These are phyloP conservation scores for Galium porrigens DNA, from an alignment of 305 asterid species.

Conservation along the genomic window DNA sequence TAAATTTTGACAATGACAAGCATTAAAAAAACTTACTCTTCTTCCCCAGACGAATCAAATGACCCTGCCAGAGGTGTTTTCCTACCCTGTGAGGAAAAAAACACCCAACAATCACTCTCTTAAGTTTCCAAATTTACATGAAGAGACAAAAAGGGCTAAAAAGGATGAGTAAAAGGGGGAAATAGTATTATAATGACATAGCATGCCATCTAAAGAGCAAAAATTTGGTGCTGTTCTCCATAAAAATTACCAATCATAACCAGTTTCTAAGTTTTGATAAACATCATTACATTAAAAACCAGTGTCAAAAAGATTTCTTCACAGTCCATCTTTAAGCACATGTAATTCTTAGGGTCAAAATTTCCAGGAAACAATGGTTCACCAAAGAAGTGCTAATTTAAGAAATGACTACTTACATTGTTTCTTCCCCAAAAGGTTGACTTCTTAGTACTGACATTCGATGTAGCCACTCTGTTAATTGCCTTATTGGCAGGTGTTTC, in stretches of 20 bases:
- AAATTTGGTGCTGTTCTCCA: neutral
- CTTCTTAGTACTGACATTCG: constrained; percentile 49
- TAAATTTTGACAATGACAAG: neutral
- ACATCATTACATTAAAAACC: neutral
- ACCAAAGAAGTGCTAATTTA: neutral
- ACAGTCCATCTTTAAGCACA: neutral
- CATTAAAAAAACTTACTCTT: constrained; percentile 55
- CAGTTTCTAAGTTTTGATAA: neutral
- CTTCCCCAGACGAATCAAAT: constrained; percentile 87
- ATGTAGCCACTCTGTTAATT: constrained; percentile 31
- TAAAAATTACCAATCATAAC: neutral
- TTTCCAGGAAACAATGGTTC: neutral
- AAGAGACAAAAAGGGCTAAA: neutral
- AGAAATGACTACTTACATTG: constrained; percentile 43
- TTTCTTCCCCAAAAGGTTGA: constrained; percentile 81
- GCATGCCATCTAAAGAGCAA: neutral
- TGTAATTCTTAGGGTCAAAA: too few relatives aligned
- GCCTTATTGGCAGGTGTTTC: constrained; percentile 46
- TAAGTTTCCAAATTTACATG: neutral
- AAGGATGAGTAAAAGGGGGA: neutral
- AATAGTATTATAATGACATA: neutral
- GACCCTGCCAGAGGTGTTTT: constrained; percentile 70
- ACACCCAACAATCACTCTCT: constrained; percentile 8
- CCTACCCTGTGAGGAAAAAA: constrained; percentile 43
- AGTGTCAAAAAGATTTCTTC: neutral